These are phyloP conservation scores for Hyphodiscus sp. DNA, from an alignment of 2,329 filamentous ascomycete species.

Conservation along the genomic window DNA sequence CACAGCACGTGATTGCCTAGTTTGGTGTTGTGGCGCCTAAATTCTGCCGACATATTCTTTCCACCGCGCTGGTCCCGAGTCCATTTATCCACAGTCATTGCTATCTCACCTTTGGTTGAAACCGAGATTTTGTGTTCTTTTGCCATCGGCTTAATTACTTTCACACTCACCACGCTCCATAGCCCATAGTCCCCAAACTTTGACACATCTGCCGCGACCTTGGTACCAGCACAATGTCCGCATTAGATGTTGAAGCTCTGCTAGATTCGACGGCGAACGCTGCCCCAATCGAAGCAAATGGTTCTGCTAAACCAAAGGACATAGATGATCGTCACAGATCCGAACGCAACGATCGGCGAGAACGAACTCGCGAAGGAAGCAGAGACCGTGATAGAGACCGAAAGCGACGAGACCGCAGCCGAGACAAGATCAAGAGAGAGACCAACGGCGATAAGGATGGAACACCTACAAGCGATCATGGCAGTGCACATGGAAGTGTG, in stretches of 20 bases:
- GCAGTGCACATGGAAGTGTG: conserved; percentile 61
- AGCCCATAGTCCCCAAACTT: neutral
- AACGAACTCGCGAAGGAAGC: conserved; percentile 48
- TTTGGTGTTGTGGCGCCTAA: no score
- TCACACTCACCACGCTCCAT: neutral
- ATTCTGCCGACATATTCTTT: no score
- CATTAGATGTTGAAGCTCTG: conserved; percentile 80
- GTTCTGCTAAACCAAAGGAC: conserved; percentile 42
- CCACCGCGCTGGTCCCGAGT: neutral
- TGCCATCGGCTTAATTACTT: neutral
- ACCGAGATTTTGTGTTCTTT: neutral
- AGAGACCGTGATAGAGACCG: conserved; percentile 51
- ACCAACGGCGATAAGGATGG: conserved; percentile 44
- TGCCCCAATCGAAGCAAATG: conserved; percentile 38
- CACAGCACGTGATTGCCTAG: neutral
- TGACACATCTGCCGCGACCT: neutral
- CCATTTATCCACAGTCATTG: neutral
- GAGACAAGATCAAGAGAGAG: conserved; percentile 42
- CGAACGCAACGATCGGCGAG: conserved; percentile 45
- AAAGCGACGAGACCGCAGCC: conserved; percentile 52
- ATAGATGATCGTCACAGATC: conserved; percentile 50
- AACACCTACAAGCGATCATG: conserved; percentile 68
- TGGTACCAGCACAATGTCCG: conserved; percentile 47
- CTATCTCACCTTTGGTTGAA: neutral
- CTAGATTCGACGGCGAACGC: conserved; percentile 76